Percentiles rank a stretch among this genome's conserved stretches.
phyloP scores from a whole-genome alignment of 108 stramenopile genomes.

The Fragilariopsis cylindrus region DNA sequence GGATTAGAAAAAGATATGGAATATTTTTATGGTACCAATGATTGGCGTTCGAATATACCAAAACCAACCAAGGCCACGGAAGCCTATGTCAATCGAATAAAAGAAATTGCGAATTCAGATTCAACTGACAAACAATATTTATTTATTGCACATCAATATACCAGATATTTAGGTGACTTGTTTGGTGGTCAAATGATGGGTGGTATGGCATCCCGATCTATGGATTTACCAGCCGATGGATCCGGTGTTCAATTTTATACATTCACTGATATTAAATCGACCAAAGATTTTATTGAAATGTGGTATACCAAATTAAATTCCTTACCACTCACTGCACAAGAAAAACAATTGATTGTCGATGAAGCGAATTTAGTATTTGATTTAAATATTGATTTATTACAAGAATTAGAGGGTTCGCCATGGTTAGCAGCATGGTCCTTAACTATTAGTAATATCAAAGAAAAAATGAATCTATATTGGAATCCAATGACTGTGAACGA shows the following conservation, averaged over 20 bases:
- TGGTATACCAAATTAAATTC: conserved; percentile 59
- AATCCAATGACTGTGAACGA: conserved; percentile 2
- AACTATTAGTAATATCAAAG: conserved; percentile 44
- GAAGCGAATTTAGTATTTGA: conserved; percentile 70
- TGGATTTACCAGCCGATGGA: conserved; percentile 40
- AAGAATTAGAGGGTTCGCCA: conserved; percentile 60
- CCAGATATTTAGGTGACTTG: conserved; percentile 63
- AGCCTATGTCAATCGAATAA: conserved; percentile 49
- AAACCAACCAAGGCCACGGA: conserved; percentile 42
- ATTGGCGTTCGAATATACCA: conserved; percentile 35
- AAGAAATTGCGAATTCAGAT: conserved; percentile 40
- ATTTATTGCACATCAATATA: conserved; percentile 64
- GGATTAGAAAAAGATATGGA: conserved; percentile 59
- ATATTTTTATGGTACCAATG: conserved; percentile 52
- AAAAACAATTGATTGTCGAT: conserved; percentile 65
- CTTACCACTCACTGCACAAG: conserved; percentile 40
- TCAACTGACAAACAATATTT: conserved; percentile 42
- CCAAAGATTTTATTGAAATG: conserved; percentile 50
- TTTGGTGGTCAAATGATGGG: conserved; percentile 80
- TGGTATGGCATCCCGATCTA: conserved; percentile 48
- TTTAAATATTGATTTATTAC: conserved; percentile 62
- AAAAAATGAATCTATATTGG: conserved; percentile 13
- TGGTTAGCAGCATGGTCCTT: conserved; percentile 38
- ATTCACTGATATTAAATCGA: conserved; percentile 44
- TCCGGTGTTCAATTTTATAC: conserved; percentile 55